These are phyloP conservation scores for Chlorokybus atmophyticus DNA, from an alignment of 139 green algal species.

Conservation along the genomic window DNA sequence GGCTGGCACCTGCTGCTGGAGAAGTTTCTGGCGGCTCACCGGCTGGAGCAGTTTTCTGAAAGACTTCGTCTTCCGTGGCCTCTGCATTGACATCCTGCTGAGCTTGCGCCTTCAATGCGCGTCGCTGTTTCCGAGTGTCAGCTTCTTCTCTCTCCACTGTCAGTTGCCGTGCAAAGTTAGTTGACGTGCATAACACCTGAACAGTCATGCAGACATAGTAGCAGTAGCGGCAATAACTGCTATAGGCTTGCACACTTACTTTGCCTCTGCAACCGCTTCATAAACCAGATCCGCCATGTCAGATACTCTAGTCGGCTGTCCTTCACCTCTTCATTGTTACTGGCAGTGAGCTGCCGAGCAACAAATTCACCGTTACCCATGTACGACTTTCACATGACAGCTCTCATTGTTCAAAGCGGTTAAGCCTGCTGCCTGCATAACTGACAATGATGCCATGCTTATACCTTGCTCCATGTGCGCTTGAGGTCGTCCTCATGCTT, in stretches of 20 bases:
- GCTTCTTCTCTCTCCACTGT: not conserved
- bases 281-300: constrained; percentile 24
- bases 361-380: not conserved
- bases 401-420: not conserved
- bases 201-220: not conserved
- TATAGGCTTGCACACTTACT: not conserved
- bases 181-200: not conserved
- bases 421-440: no score
- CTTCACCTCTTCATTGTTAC: constrained; percentile 16
- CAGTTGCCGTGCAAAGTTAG: no score
- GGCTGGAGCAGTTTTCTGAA: not conserved
- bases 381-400: constrained; percentile 1
- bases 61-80: not conserved
- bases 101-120: not conserved
- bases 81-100: not conserved
- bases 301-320: constrained; percentile 25
- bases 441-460: no score
- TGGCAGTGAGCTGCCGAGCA: constrained; percentile 15
- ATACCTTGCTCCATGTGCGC: not conserved
- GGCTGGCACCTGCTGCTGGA: no score
- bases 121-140: not conserved
- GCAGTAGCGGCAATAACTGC: not conserved
- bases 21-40: no score
- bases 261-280: constrained; percentile 19
- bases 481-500: not conserved